These are phyloP conservation scores for Eucalyptus curtisii DNA, from an alignment of 345 rosid species.

Conservation along the genomic window DNA sequence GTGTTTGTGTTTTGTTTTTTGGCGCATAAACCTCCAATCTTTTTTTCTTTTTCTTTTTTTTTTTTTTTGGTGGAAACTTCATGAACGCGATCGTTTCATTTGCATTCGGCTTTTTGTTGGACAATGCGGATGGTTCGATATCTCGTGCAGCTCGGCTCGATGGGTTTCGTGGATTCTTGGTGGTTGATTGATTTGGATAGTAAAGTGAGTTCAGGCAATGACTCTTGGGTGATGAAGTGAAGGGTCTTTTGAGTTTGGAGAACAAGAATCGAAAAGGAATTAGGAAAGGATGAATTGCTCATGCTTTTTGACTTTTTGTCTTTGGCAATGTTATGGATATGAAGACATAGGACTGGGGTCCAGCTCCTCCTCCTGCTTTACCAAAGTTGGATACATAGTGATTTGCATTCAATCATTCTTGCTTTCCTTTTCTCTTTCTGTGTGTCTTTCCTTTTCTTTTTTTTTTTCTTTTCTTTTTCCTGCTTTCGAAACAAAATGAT, in stretches of 20 bases:
- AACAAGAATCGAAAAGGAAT: neutral
- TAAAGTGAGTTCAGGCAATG: neutral
- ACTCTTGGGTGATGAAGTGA: neutral
- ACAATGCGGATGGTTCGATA: neutral
- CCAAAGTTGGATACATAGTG: neutral
- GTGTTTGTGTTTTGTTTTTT: neutral
- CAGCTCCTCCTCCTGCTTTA: neutral
- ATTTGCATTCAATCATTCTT: neutral
- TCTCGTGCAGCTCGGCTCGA: neutral
- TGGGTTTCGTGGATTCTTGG: neutral
- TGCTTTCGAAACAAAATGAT: neutral
- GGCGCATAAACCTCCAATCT: neutral
- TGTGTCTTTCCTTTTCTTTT: neutral
- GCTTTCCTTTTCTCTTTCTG: neutral
- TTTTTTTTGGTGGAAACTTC: neutral
- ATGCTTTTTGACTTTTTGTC: neutral
- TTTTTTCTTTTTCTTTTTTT: neutral
- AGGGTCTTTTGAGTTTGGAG: neutral
- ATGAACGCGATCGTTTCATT: neutral
- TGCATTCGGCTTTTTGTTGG: neutral
- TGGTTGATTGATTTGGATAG: neutral
- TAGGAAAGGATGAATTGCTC: neutral
- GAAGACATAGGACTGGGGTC: neutral
- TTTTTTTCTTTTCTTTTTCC: neutral
- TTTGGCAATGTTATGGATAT: neutral